Evolutionary conservation across 1,284 basidiomycete species (phyloP), one percentile per base, ranked within the genome.

Genomic region (Agaricales sp.): DNA sequence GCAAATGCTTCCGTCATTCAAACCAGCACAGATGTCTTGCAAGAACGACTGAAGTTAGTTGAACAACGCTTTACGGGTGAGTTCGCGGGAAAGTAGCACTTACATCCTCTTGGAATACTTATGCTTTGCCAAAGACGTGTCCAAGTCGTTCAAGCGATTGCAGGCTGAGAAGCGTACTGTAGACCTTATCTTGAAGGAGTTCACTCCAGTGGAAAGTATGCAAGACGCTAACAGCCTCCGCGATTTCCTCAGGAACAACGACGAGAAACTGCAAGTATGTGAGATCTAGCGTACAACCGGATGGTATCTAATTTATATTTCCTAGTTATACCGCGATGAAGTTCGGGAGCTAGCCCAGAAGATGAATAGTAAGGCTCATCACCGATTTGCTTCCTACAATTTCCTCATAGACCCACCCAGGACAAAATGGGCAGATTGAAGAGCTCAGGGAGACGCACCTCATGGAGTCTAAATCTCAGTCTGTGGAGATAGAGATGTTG

Each of bases 401-500:
- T 39, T 41, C 18, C 39, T 46, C 46, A 52, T 44, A 51, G 41
- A 52, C 45, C 47, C 16, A 51, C 48, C n/a, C 37, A 93, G 92
- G 80, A 23, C 90, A 93, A 66, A 89, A 90, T 49, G 82, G 80
- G 47, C 83, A 84, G 2, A 76, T 91, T 18, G 84, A 89, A 54
- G 91, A 94, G 61, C 69, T 95, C 0, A 80, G 80, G 45, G 87
- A 91, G 54, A 90, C 80, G 2, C 90, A 93, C 60, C 76, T 73
- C 26, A 71, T 88, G 4, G 90, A 93, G 66, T 79, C 77, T 8
- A 65, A 74, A 22, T 92, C 90, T 11, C 87, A 87, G 54, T 77
- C 77, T 1, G 77, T 84, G 46, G 78, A 85, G 51, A 80, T 92
- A 39, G 77, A 83, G 52, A 76, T 75, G 51, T 70, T 94, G 35